Percentiles rank a stretch among this genome's conserved stretches.
These are phyloP conservation scores for Hylodesmum podocarpum DNA, from an alignment of 306 rosid genomes.

Conservation along the genomic window DNA sequence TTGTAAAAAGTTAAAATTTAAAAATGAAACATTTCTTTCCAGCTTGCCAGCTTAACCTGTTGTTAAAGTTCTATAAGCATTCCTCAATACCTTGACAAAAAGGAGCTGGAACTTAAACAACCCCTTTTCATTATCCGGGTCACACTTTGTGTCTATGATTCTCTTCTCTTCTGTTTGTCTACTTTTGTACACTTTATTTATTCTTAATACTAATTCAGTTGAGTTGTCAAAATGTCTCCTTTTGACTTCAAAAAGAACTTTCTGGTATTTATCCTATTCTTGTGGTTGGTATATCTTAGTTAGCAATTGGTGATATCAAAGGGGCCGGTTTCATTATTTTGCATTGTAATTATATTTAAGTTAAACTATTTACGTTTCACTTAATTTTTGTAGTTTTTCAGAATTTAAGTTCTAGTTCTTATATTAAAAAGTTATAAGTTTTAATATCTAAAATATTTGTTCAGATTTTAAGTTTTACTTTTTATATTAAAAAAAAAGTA, in stretches of 20 bases:
- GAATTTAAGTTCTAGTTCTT: no score
- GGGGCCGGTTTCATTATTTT: not conserved
- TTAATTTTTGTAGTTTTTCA: no score
- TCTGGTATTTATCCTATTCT: not conserved
- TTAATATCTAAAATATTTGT: no score
- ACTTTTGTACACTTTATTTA: not conserved
- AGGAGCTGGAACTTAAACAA: slow-evolving; percentile 19
- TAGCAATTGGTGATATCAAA: not conserved
- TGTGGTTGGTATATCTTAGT: not conserved
- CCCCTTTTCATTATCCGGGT: slow-evolving; percentile 24
- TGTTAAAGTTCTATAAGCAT: slow-evolving; percentile 30
- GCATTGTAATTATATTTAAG: not conserved
- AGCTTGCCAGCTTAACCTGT: slow-evolving; percentile 28
- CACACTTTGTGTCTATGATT: not conserved
- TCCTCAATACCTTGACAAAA: slow-evolving; percentile 22
- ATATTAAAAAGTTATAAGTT: no score
- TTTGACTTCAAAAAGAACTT: slow-evolving; percentile 15
- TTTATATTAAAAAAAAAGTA: no score
- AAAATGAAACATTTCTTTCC: slow-evolving; percentile 27
- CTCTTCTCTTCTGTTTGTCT: not conserved
- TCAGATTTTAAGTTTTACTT: no score
- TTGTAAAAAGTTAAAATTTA: not conserved
- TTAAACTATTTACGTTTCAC: no score
- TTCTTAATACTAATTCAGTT: slow-evolving; percentile 1
- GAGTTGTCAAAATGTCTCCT: slow-evolving; percentile 26